Evolutionary conservation across 1,139 yeast species (phyloP), one percentile per base, ranked within the genome.

Genomic region (Saccharomyces hybrid): DNA sequence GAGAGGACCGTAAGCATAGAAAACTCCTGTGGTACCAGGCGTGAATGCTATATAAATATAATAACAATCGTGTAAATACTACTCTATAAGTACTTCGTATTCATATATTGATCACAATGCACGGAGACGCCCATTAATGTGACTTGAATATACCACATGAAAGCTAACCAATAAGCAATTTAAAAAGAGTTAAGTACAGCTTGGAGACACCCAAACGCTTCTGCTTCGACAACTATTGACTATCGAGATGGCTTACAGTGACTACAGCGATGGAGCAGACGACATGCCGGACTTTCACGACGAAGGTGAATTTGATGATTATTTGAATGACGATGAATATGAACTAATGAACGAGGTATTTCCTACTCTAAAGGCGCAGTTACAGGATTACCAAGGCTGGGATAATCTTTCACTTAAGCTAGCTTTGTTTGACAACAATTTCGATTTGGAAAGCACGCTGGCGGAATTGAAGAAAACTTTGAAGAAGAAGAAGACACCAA

Each of bases 11-110:
- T 61, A 71, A 71, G 59, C 80, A 82, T 70, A 77, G 91, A 69
- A 79, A 74, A 60, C 73, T 77, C 63, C 70, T 76, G 70, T 83
- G 88, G 93, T 78, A 83, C 62, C 75, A 84, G 57, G 86, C 84
- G 60, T 84, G 76, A 63, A 44, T 26, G 23, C 25, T 44, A 19
- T 48, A 48, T 44, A 46, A 47, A 14, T 16, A 51, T 47, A 34
- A 47, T 19, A 47, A 14, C 23, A 48, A 49, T 47, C 57, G 14
- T 55, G 56, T 57, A 55, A 53, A 57, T 57, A 57, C 23, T 46
- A 25, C 11, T 27, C 31, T 26, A 14, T 26, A 27, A 46, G 28
- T 29, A 14, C n/a, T 42, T 46, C 5, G 48, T 46, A 46, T 25
- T 26, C 28, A 28, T 46, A 26, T 26, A 46, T 25, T 46, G 48